phyloP scores from a whole-genome alignment of 1,139 yeast genomes.

The Chernovozyma sophiae-reginae region DNA sequence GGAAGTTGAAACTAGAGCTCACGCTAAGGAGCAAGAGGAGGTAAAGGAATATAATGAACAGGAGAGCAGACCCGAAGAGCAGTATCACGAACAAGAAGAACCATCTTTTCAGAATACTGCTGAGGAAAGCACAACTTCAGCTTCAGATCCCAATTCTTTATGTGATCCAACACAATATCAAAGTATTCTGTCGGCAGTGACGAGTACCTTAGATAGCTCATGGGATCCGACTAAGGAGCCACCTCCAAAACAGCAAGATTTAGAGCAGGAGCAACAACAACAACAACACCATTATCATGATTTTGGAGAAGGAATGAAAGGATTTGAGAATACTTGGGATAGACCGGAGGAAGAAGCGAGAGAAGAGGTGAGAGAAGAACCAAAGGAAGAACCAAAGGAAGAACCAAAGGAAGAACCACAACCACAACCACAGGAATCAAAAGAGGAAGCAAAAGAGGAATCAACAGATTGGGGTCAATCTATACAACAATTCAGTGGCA shows the following conservation, averaged over 20 bases:
- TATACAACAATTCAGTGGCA: too few species aligned
- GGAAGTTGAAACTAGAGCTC: neutral
- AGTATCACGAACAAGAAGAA: slow-evolving; percentile 6
- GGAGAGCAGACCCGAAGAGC: slow-evolving; percentile 5
- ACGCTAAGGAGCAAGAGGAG: neutral
- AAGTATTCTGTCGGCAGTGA: slow-evolving; percentile 16
- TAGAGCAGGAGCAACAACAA: too few species aligned
- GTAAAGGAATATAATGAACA: slow-evolving; percentile 7
- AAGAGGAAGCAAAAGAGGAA: slow-evolving; percentile 1
- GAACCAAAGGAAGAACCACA: neutral
- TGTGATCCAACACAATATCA: slow-evolving; percentile 30
- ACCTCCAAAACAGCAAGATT: slow-evolving; percentile 21
- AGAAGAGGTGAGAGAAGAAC: neutral
- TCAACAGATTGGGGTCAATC: neutral
- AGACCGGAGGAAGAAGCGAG: neutral
- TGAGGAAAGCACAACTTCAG: slow-evolving; percentile 1
- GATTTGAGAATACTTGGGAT: slow-evolving; percentile 7
- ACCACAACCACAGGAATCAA: neutral
- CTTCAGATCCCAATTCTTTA: slow-evolving; percentile 15
- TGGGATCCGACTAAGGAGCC: slow-evolving; percentile 40
- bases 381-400: neutral
- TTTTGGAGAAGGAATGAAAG: slow-evolving; percentile 10
- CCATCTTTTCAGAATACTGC: neutral
- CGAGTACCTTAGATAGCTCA: slow-evolving; percentile 23
- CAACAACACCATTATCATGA: slow-evolving; percentile 4